Percentiles rank a stretch among this genome's conserved stretches.
phyloP scores from a whole-genome alignment of 192 early-diverging fungal species.

The Linderina pennispora region DNA sequence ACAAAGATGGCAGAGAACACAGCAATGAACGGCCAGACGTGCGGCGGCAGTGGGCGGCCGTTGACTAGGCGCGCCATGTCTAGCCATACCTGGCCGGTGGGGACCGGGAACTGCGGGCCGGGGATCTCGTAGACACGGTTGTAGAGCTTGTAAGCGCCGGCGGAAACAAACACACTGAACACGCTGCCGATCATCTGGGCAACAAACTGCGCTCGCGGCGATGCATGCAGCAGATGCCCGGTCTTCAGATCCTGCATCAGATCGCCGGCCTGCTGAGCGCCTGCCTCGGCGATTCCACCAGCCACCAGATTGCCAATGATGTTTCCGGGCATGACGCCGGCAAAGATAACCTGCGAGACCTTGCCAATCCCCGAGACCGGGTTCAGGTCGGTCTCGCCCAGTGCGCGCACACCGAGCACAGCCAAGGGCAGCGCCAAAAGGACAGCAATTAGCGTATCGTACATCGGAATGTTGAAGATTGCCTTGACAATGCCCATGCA shows the following conservation, averaged over 20 bases:
- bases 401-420: constrained; percentile 73
- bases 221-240: constrained; percentile 74
- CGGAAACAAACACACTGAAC: constrained; percentile 62
- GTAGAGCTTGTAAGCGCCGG: constrained; percentile 65
- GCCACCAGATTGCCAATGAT: constrained; percentile 71
- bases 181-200: constrained; percentile 77
- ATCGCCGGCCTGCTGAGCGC: constrained; percentile 65
- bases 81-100: constrained; percentile 72
- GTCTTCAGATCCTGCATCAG: constrained; percentile 83
- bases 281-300: constrained; percentile 73
- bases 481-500: constrained; percentile 58
- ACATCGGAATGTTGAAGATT: constrained; percentile 64
- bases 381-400: constrained; percentile 80
- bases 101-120: constrained; percentile 60
- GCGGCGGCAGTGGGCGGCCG: constrained; percentile 61
- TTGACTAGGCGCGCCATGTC: constrained; percentile 74
- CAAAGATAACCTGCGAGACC: constrained; percentile 79
- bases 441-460: constrained; percentile 63
- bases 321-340: constrained; percentile 62
- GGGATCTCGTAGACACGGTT: constrained; percentile 65
- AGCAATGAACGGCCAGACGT: constrained; percentile 54
- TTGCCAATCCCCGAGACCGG: constrained; percentile 81
- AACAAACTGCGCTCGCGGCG: constrained; percentile 77
- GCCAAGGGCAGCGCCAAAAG: constrained; percentile 66
- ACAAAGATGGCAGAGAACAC: constrained; percentile 55